Base-by-base conservation (phyloP, 805 yeast genomes). In the Candida germanica region DNA sequence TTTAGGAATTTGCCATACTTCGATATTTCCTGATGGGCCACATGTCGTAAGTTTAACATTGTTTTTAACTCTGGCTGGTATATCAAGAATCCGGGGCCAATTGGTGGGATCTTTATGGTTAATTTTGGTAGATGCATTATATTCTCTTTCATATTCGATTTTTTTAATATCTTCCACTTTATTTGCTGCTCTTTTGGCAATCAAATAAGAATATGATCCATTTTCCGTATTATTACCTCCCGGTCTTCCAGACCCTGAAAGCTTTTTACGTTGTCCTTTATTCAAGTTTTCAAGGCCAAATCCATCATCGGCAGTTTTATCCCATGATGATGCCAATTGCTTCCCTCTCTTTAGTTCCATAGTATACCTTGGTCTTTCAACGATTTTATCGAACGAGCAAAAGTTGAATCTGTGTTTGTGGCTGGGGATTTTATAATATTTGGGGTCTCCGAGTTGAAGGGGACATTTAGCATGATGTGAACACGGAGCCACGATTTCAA, bases 401-500 rank as follows among this genome's bases (percentile, higher is more conserved):
- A 88, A 87, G 37, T 74, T 75, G 34, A 84, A 64, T 39, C 78
- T 71, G 46, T 67, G 72, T 43, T 72, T 73, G 28, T 86, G 87
- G 16, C 73, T 58, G 25, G 75, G 69, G 29, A 68, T 71, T 26
- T 67, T 66, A 53, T 80, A 85, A 50, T 72, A 77, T 23, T 75
- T 75, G 2, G 94, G 86, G 33, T 83, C 83, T 10, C 83, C 80
- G 21, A 79, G 69, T 57, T 89, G 97, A 36, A 91, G 62, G 0
- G 98, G 97, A 51, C 97, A 89, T 46, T 68, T 73, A 9, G 80
- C 76, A 50, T 87, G 96, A 55, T 93, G 97, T 1, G 91, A 61
- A 53, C 97, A 93, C 3, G 98, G 98, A 0, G 96, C 96, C 13
- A 91, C 53, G 6, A 91, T 70, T 26, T 74, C 73, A 33, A 88